Evolutionary conservation across 164 flowering plant species (phyloP), one percentile per base, ranked within the genome.

Genomic region (Taxillus chinensis): DNA sequence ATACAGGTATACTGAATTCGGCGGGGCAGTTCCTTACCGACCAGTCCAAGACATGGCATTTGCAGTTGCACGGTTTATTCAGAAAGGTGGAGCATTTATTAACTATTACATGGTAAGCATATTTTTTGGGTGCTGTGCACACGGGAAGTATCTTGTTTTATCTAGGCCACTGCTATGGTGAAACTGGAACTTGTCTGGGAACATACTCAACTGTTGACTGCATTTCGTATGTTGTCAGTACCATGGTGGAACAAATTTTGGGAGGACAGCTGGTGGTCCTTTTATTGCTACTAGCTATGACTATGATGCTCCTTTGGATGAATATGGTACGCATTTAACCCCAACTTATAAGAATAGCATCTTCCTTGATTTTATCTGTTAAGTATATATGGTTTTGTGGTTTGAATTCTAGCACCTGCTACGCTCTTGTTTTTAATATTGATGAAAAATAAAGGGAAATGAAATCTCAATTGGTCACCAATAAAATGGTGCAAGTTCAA

Each of bases 181-280:
- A 27, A 27, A 27, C 27, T 27, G 27, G 27, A 27, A 27, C 27
- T 15, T 64, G 27, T 63, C 38, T 17, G 0, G 14, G 55, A 27
- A 41, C 57, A 39, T 58, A 55, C 39, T 46, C 14, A 46, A 45
- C 58, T 62, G 63, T 41, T 9, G 1, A 8, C 67, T 67, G 15
- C 59, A 64, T 10, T 40, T 37, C 55, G 37, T 60, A 37, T 75
- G 52, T 16, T 58, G 64, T 51, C 80, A 95, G 99, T 95, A 91
- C 65, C 99, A 95, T 68, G 99, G 99, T 10, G 99, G 99, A 74
- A 95, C 99, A 45, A 95, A 95, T 68, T 95, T 95, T 64, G 99
- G 96, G 13, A 74, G 98, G 70, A 95, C 99, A 17, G 92, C 99
- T 65, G 99, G 99, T 64, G 98, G 99, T 61, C 99, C 97, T 16